Base-by-base conservation (phyloP, 805 yeast species). In the Candida andamanensis region DNA sequence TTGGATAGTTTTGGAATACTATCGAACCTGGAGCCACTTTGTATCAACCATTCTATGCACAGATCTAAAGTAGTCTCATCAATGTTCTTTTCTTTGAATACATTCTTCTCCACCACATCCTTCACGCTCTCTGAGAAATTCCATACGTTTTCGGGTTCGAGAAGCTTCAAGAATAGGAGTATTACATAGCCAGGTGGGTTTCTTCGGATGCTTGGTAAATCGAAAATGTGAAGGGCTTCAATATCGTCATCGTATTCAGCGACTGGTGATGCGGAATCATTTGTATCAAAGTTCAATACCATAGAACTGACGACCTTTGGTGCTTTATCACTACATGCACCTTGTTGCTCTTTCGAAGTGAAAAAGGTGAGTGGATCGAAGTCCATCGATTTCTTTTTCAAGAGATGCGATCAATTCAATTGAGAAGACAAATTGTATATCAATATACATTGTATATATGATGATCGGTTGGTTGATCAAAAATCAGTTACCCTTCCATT, bases 401-500 rank as follows among this genome's bases (percentile, higher is more conserved):
- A n/a, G n/a, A n/a, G n/a, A n/a, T n/a, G n/a, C n/a, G n/a, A n/a
- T n/a, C n/a, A n/a, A n/a, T n/a, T n/a, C n/a, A n/a, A n/a, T n/a
- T n/a, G n/a, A n/a, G n/a, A n/a, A n/a, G n/a, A n/a, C n/a, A n/a
- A n/a, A n/a, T n/a, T n/a, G n/a, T n/a, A n/a, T n/a, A n/a, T n/a
- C n/a, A n/a, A n/a, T n/a, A n/a, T n/a, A n/a, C n/a, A n/a, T n/a
- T n/a, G n/a, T n/a, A n/a, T n/a, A n/a, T n/a, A n/a, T n/a, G n/a
- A 7, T 9, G 9, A n/a, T n/a, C n/a, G n/a, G n/a, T n/a, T n/a
- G n/a, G n/a, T n/a, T n/a, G 30, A 15, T 34, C 45, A 92, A 50
- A 92, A 92, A 55, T 92, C 98, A 2, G 97, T 90, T 18, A 86
- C 96, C 52, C 97, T 75, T 0, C 98, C 98, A 51, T 92, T 90